phyloP scores from a whole-genome alignment of 176 grass and related monocot species.

The Otatea glauca region DNA sequence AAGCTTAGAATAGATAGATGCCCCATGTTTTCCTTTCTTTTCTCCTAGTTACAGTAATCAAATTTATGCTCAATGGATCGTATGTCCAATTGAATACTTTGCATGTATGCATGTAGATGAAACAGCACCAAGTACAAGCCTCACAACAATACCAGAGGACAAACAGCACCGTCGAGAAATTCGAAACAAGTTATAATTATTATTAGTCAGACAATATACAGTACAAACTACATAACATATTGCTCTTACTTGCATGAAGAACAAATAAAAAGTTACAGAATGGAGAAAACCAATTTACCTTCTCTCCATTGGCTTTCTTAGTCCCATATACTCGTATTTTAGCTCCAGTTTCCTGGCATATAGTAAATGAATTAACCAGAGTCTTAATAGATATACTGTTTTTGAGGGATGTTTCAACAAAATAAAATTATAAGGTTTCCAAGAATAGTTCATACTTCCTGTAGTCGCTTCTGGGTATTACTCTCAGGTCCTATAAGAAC shows the following conservation, averaged over 20 bases:
- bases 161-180: slow-evolving; percentile 7
- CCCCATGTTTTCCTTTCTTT: neutral
- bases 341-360: slow-evolving; percentile 82
- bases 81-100: neutral
- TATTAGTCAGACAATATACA: neutral
- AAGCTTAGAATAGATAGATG: slow-evolving; percentile 6
- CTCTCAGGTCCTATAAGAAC: slow-evolving; percentile 80
- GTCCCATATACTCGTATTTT: slow-evolving; percentile 73
- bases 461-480: slow-evolving; percentile 73
- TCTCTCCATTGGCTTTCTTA: slow-evolving; percentile 71
- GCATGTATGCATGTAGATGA: slow-evolving; percentile 22
- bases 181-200: slow-evolving; percentile 28
- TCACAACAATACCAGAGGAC: neutral
- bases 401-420: slow-evolving; percentile 20
- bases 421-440: slow-evolving; percentile 26
- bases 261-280: slow-evolving; percentile 6
- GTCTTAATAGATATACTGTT: neutral
- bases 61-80: slow-evolving; percentile 10
- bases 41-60: neutral
- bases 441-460: slow-evolving; percentile 67
- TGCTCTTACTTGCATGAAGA: slow-evolving; percentile 16
- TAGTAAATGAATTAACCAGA: slow-evolving; percentile 35
- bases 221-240: neutral
- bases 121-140: neutral
- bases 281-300: slow-evolving; percentile 57